Evolutionary conservation across 140 eudicot genomes (phyloP), one percentile per base, ranked within the genome.

Genomic region (Ambrosia hybrid): DNA sequence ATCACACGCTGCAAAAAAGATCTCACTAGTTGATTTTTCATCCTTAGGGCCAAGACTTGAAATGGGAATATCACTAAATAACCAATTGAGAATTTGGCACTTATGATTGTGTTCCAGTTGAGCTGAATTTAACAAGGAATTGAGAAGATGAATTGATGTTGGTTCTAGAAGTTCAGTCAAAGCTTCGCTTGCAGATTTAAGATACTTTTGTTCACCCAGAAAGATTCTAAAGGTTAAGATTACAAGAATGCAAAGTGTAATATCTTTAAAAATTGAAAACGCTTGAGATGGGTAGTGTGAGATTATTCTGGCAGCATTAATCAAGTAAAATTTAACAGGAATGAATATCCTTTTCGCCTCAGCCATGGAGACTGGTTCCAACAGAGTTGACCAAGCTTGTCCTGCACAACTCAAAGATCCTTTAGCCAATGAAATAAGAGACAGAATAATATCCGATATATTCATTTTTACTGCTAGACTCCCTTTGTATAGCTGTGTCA

Each of bases 291-390:
- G 89, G 77, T 90, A 93, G 66, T 87, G 97, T 30, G 96, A 87
- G 73, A 85, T 84, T 73, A 93, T 86, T 81, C 97, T 86, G 43
- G 90, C 96, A 43, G 99, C 99, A 78, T 90, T 90, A 55, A 93
- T 93, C 76, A 93, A 72, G 83, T 82, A 93, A 81, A 93, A 93
- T 21, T 90, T 93, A 65, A 84, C 89, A 12, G 97, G 97, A 81
- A 90, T 85, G 80, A 85, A 90, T 67, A 78, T 80, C 67, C 96
- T 90, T 76, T 84, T 93, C 57, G 99, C 94, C 79, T 93, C 97
- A 48, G 82, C 17, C 9, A 70, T 68, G 36, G 89, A 74, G 13
- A 90, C 83, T 11, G 75, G 77, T 36, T 86, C 94, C 65, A 49
- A 81, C 51, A 46, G 57, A 6, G 83, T 51, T 63, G 82, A 90